Base-by-base conservation (phyloP, 805 yeast genomes). In the Cephaloascus albidus region DNA sequence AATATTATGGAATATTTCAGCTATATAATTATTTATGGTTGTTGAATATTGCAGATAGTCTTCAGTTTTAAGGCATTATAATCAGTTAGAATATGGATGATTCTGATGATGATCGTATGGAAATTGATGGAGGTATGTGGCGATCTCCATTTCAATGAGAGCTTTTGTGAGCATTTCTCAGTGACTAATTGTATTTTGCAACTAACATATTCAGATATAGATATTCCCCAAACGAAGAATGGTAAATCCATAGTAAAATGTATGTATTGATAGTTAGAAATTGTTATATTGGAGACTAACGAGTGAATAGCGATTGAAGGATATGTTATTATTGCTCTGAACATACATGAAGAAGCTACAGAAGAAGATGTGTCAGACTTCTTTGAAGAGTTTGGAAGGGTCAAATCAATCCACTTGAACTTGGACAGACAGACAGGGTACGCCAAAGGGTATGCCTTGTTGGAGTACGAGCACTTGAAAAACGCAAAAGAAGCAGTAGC, bases 401-500 rank as follows among this genome's bases (percentile, higher is more conserved):
- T 70, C 10, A 51, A 54, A 23, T 57, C 58, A 17, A 36, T 68
- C 1, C 71, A 65, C 41, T 41, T 70, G 40, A 70, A 68, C 40
- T 43, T 65, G 4, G 73, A 68, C 39, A 54, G 68, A 32, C 61
- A 61, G 36, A 58, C 72, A 2, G 75, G 75, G 3, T 65, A 58
- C 44, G 67, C 54, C 14, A 44, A 53, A 44, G 64, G 70, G 0
- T 70, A 70, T 42, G 72, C 67, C 1, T 46, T 70, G 18, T 42
- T 68, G 2, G 72, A 69, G 43, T 69, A 52, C 41, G 47, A 38
- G 2, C 45, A 42, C 1, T 36, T 51, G 4, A 56, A 48, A 5
- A 68, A 63, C 20, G 71, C 71, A 3, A 38, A 47, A 18, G 41
- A 43, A 4, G 68, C 71, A 1, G 50, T 65, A 2, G 33, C 37